Evolutionary conservation across 1,284 basidiomycete genomes (phyloP).

Genomic region (Malassezia globosa): DNA sequence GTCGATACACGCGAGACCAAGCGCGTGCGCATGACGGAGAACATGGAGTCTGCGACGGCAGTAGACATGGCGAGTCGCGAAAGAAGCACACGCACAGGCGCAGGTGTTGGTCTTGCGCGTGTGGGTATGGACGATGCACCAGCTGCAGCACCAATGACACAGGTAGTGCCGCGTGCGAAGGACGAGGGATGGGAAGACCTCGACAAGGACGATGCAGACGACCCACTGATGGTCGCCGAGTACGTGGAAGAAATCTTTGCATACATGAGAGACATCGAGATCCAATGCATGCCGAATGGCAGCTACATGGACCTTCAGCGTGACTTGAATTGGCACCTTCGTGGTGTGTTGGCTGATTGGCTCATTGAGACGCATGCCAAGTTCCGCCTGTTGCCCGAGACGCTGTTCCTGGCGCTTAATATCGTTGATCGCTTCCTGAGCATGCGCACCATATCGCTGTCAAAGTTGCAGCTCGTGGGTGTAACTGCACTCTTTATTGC

Average conservation of each 20-base stretch:
- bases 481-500: conserved; percentile 86
- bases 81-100: no score
- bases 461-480: conserved; percentile 88
- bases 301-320: conserved; percentile 41
- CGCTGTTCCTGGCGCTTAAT: conserved; percentile 85
- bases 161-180: conserved; percentile 41
- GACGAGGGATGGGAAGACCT: conserved; percentile 66
- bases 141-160: conserved; percentile 13
- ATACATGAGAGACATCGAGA: conserved; percentile 67
- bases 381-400: conserved; percentile 87
- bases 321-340: conserved; percentile 48
- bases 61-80: no score
- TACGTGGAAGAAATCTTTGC: conserved; percentile 89
- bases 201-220: conserved; percentile 83
- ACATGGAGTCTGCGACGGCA: conserved; percentile 6
- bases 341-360: conserved; percentile 90
- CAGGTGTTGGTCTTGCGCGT: conserved; percentile 1
- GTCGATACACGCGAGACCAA: conserved; percentile 22
- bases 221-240: conserved; percentile 92
- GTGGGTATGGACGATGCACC: conserved; percentile 20
- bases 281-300: conserved; percentile 47
- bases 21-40: conserved; percentile 17
- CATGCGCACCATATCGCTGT: conserved; percentile 72
- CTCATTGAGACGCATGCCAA: conserved; percentile 88
- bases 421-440: conserved; percentile 95